Evolutionary conservation across 2,329 filamentous ascomycete species (phyloP), one percentile per base, ranked within the genome.

Genomic region (Colletotrichum gigasporum): DNA sequence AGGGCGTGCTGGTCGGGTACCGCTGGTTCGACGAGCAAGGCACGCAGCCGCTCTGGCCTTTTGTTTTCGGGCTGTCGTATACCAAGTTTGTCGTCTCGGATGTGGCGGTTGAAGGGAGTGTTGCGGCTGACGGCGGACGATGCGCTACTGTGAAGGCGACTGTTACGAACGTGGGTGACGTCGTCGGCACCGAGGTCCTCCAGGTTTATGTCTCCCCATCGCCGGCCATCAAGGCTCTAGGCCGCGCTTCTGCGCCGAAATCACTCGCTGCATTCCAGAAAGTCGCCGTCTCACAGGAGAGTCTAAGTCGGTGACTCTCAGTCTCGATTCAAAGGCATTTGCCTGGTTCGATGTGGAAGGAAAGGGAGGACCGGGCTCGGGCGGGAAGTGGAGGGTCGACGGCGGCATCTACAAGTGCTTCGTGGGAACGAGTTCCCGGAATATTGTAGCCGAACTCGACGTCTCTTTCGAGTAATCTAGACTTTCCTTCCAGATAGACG

Each of bases 1-100:
- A 91, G 72, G 89, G 88, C 30, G 81, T 91, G 48, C 90, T 88
- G 70, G 81, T 91, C 35, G 90, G 89, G 1, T 91, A 91, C 73
- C 80, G 88, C 12, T 89, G 86, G 73, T 91, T 89, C 71, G 88
- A 91, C 71, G 51, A 35, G 37, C 60, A 61, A 11, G 60, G 7
- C 55, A 71, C 3, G 22, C 87, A 85, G 67, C 45, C 71, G 30
- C 79, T 80, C 2, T 91, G 90, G 72, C 81, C 87, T 14, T 91
- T 92, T 68, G 89, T 90, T 3, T 84, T 88, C 68, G 90, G 90
- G 3, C 76, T 91, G 2, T 89, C 87, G 1, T 91, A 93, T 75
- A 91, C 89, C 0, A 85, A 78, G 0, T 91, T 91, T 73, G 83
- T 18, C 73, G 71, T 7, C 75, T 81, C 45, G 3, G 76, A 52